Base-by-base conservation (phyloP, 2,329 filamentous ascomycete species). In the Periconia macrospinosa region DNA sequence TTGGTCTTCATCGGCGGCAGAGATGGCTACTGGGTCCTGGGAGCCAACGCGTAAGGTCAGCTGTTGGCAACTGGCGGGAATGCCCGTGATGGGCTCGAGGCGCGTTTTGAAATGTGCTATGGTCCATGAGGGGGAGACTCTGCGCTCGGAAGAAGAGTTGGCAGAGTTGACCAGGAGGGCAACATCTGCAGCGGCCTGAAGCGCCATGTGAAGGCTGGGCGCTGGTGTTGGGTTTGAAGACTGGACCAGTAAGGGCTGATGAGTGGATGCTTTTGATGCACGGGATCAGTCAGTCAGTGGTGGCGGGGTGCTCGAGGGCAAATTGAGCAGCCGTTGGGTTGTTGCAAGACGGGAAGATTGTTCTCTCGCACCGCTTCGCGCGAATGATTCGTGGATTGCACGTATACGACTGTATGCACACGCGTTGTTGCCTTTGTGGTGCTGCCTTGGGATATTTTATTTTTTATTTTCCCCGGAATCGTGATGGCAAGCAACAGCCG, bases 41-140 rank as follows among this genome's bases (percentile, higher is more conserved):
- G 83, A 83, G 23, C 83, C 79, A 15, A 86, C 79, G 71, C 87
- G 90, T 69, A 97, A 80, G 30, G 81, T 86, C 57, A 99, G 82
- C 57, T 81, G 85, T 74, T 97, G 94, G 55, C 83, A 86, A 30
- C 83, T 83, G 11, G 92, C 90, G 15, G 94, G 93, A 37, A 97
- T 86, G 57, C 94, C 94, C 1, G 93, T 97, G 76, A 97, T 87
- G 57, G 91, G 89, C 76, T 97, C 93, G 48, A 99, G 86, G 75
- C 94, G 95, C 49, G 82, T 77, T 78, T 93, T 96, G 66, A 97
- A 83, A 66, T 91, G 87, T 51, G 83, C 81, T 69, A 99, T 88
- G 57, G 88, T 88, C 94, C 94, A 99, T 62, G 92, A 88, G 14
- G 93, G 93, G 23, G 91, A 93, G 72, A 97, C 86, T 62, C 94